A percentile compares a stretch with the other conserved stretches of the same genome.
phyloP scores from a whole-genome alignment of 306 rosid genomes.

The Trifolium pratense region DNA sequence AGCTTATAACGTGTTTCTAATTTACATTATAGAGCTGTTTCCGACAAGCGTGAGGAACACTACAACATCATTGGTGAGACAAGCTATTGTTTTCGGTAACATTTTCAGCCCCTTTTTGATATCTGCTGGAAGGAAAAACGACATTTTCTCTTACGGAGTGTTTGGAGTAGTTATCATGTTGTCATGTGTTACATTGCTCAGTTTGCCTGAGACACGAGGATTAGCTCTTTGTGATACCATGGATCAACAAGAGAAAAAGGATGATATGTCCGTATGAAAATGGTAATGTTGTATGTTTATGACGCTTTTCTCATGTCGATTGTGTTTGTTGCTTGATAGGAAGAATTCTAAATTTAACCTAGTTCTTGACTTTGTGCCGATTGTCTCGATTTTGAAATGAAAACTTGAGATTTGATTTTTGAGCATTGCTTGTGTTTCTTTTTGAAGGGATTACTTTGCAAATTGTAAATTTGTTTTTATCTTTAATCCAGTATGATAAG shows the following conservation, averaged over 20 bases:
- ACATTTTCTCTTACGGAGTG: constrained; percentile 36
- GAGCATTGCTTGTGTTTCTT: background rate
- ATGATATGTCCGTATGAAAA: background rate
- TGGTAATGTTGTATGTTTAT: background rate
- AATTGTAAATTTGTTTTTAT: background rate
- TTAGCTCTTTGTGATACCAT: constrained; percentile 46
- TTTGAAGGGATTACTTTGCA: background rate
- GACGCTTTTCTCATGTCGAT: background rate
- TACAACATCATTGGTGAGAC: constrained; percentile 49
- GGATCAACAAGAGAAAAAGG: constrained; percentile 45
- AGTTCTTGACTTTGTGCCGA: background rate
- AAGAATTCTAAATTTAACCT: background rate
- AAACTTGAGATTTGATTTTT: constrained; percentile 17
- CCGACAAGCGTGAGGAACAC: constrained; percentile 61
- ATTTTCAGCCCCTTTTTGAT: constrained; percentile 36
- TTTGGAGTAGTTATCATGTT: constrained; percentile 41
- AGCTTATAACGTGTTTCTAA: constrained; percentile 43
- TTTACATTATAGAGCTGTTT: constrained; percentile 52
- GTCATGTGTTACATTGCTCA: constrained; percentile 14
- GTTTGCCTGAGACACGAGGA: constrained; percentile 45
- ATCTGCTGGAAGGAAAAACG: constrained; percentile 45
- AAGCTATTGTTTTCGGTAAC: constrained; percentile 42
- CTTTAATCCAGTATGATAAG: background rate
- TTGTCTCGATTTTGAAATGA: constrained; percentile 16
- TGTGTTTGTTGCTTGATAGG: background rate